Conservation (phyloP, 2,329 filamentous ascomycete species). For the Didymella segeticola region DNA sequence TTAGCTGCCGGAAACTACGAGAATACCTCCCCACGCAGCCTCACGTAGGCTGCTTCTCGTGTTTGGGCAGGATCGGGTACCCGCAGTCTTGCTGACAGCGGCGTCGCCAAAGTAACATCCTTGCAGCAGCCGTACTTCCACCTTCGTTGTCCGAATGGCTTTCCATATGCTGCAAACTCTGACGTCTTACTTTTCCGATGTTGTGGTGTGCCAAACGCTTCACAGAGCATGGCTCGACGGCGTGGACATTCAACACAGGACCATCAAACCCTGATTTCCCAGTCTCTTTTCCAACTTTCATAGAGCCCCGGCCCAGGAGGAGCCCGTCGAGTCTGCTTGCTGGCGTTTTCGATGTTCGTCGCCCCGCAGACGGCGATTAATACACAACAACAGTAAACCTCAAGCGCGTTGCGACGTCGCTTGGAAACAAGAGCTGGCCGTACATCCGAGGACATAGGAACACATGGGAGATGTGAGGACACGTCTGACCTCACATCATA, state of each 20-base stretch:
- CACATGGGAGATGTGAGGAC: too few species aligned
- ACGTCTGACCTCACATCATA: not conserved
- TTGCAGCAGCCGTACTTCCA: not conserved
- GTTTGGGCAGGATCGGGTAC: not conserved
- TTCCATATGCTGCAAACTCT: not conserved
- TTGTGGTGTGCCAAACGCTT: not conserved
- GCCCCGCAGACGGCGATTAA: not conserved
- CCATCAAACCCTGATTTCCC: not conserved
- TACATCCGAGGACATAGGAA: not conserved
- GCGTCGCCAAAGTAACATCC: not conserved
- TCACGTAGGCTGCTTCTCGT: not conserved
- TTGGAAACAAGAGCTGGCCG: not conserved
- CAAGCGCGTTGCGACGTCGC: not conserved
- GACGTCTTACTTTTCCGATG: not conserved
- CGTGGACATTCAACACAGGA: not conserved
- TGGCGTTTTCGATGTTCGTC: not conserved
- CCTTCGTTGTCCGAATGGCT: not conserved
- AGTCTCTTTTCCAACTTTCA: not conserved
- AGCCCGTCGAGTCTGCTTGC: not conserved
- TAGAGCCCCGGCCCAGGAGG: not conserved
- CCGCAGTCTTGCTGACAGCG: not conserved
- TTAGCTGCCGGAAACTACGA: slow-evolving; percentile 1
- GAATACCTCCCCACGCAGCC: not conserved
- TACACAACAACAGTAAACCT: not conserved
- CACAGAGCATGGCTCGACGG: not conserved